Percentiles rank a stretch among this genome's conserved stretches.
phyloP scores from a whole-genome alignment of 352 stramenopile species.

The Thraustochytrium striatum region DNA sequence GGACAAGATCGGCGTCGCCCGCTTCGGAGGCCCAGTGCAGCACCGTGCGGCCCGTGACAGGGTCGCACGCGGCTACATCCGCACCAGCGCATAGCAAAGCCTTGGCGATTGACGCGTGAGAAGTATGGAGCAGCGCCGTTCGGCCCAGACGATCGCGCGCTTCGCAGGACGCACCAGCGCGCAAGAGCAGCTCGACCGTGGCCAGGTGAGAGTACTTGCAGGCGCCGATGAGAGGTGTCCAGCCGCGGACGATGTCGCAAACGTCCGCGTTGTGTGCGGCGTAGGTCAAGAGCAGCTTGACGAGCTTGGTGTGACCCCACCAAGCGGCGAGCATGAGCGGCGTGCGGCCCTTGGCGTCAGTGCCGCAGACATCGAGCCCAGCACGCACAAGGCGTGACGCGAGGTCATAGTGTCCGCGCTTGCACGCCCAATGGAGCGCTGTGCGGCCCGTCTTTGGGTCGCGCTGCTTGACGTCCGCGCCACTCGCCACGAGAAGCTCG shows the following conservation, averaged over 20 bases:
- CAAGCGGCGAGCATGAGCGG: constrained; percentile 38
- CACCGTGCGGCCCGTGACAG: not conserved
- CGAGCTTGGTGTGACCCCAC: constrained; percentile 27
- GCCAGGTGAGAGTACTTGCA: not conserved
- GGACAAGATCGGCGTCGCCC: not conserved
- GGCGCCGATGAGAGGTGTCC: constrained; percentile 23
- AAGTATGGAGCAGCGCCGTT: not conserved
- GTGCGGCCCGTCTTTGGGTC: not conserved
- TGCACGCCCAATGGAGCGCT: constrained; percentile 40
- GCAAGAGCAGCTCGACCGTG: not conserved
- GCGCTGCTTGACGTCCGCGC: not conserved
- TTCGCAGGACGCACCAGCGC: not conserved
- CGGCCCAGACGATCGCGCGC: not conserved
- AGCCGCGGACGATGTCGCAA: constrained; percentile 11
- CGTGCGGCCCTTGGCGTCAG: constrained; percentile 14
- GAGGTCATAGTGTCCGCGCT: constrained; percentile 17
- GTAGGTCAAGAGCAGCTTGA: constrained; percentile 14
- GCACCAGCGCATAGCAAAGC: not conserved
- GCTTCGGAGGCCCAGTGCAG: constrained; percentile 15
- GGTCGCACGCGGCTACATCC: not conserved
- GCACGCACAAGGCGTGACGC: not conserved
- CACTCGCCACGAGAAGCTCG: not conserved
- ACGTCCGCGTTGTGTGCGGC: constrained; percentile 10
- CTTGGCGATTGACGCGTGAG: not conserved
- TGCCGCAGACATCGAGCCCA: constrained; percentile 6